Conservation (phyloP, 2,329 filamentous ascomycete genomes). For the Cladosporium sp. region DNA sequence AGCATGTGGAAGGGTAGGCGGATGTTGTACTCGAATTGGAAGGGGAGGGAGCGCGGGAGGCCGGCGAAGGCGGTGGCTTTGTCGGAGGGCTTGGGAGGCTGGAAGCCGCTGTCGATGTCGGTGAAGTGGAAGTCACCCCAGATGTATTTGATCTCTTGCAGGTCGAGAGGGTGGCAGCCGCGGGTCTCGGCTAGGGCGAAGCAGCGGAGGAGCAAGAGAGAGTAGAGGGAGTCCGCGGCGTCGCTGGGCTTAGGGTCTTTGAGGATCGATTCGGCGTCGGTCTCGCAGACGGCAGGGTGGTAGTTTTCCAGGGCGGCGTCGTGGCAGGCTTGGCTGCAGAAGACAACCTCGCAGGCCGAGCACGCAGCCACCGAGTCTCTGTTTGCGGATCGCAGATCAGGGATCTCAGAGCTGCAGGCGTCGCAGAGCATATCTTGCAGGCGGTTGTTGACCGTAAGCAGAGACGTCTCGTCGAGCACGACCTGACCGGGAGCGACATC, state of each 20-base stretch:
- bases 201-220: conserved; percentile 52
- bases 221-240: conserved; percentile 55
- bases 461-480: conserved; percentile 74
- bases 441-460: conserved; percentile 83
- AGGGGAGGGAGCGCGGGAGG: conserved; percentile 59
- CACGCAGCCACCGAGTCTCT: conserved; percentile 37
- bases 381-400: conserved; percentile 31
- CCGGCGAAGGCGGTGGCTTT: conserved; percentile 15
- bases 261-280: conserved; percentile 50
- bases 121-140: conserved; percentile 57
- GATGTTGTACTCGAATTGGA: conserved; percentile 71
- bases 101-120: conserved; percentile 10
- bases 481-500: conserved; percentile 71
- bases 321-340: conserved; percentile 53
- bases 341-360: conserved; percentile 53
- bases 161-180: conserved; percentile 51
- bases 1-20: conserved; percentile 69
- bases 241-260: conserved; percentile 52
- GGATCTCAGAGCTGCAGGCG: conserved; percentile 72
- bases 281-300: conserved; percentile 53
- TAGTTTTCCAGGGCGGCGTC: conserved; percentile 51
- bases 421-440: conserved; percentile 84
- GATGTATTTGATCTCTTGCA: conserved; percentile 57
- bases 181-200: conserved; percentile 58
- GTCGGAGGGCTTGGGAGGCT: not conserved